Conservation (phyloP, 768 basidiomycete genomes). For the Boletus subparvulus region DNA sequence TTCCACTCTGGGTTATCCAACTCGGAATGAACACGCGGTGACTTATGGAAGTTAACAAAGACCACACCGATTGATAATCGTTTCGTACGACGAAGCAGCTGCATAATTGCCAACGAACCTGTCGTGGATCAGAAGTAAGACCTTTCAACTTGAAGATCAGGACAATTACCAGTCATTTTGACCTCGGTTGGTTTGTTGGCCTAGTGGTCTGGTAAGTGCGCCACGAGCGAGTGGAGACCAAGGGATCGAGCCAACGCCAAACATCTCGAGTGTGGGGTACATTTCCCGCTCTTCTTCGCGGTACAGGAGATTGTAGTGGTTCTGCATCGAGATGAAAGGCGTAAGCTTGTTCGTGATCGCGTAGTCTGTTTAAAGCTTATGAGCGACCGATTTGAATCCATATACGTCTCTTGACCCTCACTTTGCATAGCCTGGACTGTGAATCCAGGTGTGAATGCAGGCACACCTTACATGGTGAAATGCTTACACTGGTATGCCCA, state of each 20-base stretch:
- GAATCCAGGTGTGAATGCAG: constrained; percentile 3
- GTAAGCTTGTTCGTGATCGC: constrained; percentile 45
- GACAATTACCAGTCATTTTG: constrained; percentile 24
- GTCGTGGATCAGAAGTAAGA: constrained; percentile 3
- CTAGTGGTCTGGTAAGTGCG: constrained; percentile 34
- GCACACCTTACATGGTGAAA: background rate
- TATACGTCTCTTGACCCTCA: constrained; percentile 6
- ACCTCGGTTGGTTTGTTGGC: constrained; percentile 28
- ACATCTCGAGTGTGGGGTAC: constrained; percentile 50
- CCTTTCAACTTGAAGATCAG: background rate
- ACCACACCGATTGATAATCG: constrained; percentile 28
- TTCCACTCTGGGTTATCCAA: constrained; percentile 33
- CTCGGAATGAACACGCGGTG: background rate
- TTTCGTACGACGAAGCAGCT: constrained; percentile 25
- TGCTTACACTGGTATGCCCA: constrained; percentile 40
- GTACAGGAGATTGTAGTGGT: constrained; percentile 55
- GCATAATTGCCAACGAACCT: constrained; percentile 29
- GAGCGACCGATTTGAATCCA: background rate
- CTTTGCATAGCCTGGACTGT: constrained; percentile 43
- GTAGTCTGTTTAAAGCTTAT: constrained; percentile 29
- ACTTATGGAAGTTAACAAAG: background rate
- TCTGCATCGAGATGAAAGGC: constrained; percentile 66
- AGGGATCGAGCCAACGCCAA: constrained; percentile 46
- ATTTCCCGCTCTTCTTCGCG: constrained; percentile 62
- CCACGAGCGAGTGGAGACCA: constrained; percentile 46